Conservation (phyloP, 805 yeast genomes). For the Suhomyces tanzawaensis region DNA sequence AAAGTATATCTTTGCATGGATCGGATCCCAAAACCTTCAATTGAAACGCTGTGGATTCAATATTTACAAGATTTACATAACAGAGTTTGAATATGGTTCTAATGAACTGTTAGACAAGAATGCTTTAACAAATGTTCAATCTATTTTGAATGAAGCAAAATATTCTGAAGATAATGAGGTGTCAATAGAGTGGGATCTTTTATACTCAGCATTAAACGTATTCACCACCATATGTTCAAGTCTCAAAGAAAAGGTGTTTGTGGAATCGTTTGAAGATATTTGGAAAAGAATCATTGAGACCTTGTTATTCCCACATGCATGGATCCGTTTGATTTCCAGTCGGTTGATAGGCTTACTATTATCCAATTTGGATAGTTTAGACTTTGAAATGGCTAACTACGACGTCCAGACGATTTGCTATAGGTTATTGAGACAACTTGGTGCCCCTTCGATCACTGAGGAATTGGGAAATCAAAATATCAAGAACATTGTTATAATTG, state of each 20-base stretch:
- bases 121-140: constrained; percentile 23
- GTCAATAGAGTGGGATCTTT: constrained; percentile 69
- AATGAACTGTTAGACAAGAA: constrained; percentile 40
- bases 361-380: constrained; percentile 33
- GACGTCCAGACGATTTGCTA: constrained; percentile 68
- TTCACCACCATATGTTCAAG: constrained; percentile 43
- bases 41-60: constrained; percentile 73
- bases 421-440: constrained; percentile 71
- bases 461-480: constrained; percentile 61
- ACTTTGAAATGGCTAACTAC: constrained; percentile 35
- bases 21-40: constrained; percentile 47
- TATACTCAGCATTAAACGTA: constrained; percentile 63
- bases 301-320: constrained; percentile 81
- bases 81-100: constrained; percentile 43
- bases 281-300: constrained; percentile 56
- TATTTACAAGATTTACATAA: constrained; percentile 61
- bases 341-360: constrained; percentile 57
- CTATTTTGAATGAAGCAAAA: constrained; percentile 27
- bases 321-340: constrained; percentile 75
- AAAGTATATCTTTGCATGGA: constrained; percentile 57
- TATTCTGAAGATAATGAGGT: constrained; percentile 36
- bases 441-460: constrained; percentile 72
- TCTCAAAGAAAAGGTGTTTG: constrained; percentile 29
- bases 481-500: constrained; percentile 61
- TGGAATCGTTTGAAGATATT: constrained; percentile 27